Evolutionary conservation across 257 asterid species (phyloP).

Genomic region (Ilex aquifolium): DNA sequence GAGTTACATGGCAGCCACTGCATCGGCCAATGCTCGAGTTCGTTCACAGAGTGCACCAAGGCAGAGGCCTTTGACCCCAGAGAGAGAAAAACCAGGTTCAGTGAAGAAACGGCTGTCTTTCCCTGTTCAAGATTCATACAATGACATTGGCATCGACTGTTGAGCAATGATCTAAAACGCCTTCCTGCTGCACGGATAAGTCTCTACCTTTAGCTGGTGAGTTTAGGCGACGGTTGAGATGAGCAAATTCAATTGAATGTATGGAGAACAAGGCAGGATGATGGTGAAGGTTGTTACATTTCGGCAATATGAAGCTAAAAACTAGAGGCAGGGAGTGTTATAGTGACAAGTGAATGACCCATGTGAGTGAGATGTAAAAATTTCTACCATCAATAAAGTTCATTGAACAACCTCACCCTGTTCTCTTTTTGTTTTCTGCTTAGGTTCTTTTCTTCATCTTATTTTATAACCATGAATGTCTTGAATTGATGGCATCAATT

Average conservation of each 20-base stretch:
- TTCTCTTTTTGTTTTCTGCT: too few species aligned
- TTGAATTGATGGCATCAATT: too few species aligned
- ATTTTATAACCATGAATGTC: too few species aligned
- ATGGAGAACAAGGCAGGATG: too few species aligned
- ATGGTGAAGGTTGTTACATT: background rate
- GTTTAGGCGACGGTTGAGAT: background rate
- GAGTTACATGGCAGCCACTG: conserved; percentile 71
- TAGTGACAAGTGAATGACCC: too few species aligned
- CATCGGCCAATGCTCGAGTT: conserved; percentile 64
- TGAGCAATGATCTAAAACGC: background rate
- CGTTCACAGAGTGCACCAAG: conserved; percentile 62
- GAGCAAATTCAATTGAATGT: background rate
- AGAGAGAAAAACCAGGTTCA: conserved; percentile 24
- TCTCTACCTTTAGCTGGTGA: background rate
- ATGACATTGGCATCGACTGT: background rate
- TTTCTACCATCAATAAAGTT: too few species aligned
- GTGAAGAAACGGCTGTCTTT: conserved; percentile 60
- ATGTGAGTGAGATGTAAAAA: too few species aligned
- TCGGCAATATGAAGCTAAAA: too few species aligned
- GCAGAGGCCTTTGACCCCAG: conserved; percentile 47
- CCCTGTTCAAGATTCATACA: conserved; percentile 18
- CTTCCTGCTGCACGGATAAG: background rate
- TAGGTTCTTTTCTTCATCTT: too few species aligned
- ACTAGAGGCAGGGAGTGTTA: too few species aligned
- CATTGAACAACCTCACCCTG: too few species aligned